These are phyloP conservation scores for Auxenochlorella protothecoides DNA, from an alignment of 139 green algal species.

Conservation along the genomic window DNA sequence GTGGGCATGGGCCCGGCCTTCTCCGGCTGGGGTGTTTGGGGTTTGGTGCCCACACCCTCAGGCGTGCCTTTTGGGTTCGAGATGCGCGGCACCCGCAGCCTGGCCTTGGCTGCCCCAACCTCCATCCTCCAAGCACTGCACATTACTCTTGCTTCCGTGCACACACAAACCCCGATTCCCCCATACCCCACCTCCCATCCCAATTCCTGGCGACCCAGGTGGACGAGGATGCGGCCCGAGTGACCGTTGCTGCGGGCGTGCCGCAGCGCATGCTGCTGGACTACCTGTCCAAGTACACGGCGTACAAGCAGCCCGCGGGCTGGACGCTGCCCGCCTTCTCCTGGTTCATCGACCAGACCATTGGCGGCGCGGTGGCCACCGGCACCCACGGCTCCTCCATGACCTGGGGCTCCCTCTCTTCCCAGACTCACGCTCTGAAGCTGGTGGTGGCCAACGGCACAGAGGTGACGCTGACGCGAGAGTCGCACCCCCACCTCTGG, in stretches of 20 bases:
- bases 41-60: too few relatives aligned
- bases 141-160: too few relatives aligned
- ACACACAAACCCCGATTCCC: too few relatives aligned
- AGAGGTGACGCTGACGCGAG: slow-evolving; percentile 34
- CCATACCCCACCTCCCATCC: too few relatives aligned
- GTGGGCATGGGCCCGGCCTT: too few relatives aligned
- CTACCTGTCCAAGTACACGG: slow-evolving; percentile 62
- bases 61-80: too few relatives aligned
- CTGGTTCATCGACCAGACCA: slow-evolving; percentile 77
- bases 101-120: too few relatives aligned
- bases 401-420: slow-evolving; percentile 41
- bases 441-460: slow-evolving; percentile 70
- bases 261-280: slow-evolving; percentile 56
- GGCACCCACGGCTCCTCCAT: slow-evolving; percentile 67
- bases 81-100: too few relatives aligned
- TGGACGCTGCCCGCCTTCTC: slow-evolving; percentile 62
- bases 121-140: too few relatives aligned
- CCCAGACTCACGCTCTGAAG: slow-evolving; percentile 43
- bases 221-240: slow-evolving; percentile 40
- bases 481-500: slow-evolving; percentile 49
- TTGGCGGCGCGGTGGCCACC: slow-evolving; percentile 75
- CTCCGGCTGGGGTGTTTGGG: too few relatives aligned
- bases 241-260: slow-evolving; percentile 60
- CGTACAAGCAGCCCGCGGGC: slow-evolving; percentile 38
- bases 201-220: not conserved